phyloP scores from a whole-genome alignment of 495 filamentous ascomycete genomes.

The Xylaria palmicola region DNA sequence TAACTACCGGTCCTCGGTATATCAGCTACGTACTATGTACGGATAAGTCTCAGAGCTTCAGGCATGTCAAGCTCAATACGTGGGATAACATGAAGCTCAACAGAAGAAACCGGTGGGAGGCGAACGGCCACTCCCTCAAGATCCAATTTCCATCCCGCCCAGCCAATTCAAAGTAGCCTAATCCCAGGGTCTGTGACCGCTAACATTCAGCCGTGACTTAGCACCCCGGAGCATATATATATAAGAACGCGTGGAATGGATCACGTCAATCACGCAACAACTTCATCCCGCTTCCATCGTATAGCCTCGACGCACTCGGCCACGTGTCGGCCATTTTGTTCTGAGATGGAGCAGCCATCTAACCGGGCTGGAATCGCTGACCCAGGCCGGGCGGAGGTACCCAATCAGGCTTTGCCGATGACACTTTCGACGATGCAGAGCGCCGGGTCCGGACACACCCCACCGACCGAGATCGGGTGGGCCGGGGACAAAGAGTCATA shows the following conservation, averaged over 20 bases:
- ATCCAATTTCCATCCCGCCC: not conserved
- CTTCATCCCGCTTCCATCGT: not conserved
- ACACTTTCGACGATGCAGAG: not conserved
- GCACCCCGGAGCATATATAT: too few species aligned
- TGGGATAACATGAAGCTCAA: too few species aligned
- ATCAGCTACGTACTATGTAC: too few species aligned
- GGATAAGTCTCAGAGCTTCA: too few species aligned
- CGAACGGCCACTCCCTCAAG: not conserved
- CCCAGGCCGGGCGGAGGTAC: not conserved
- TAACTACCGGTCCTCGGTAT: too few species aligned
- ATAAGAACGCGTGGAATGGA: not conserved
- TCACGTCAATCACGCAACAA: not conserved
- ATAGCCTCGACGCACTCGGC: not conserved
- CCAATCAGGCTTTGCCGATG: constrained; percentile 5
- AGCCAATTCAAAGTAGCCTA: not conserved
- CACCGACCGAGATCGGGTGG: constrained; percentile 15
- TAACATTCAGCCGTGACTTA: not conserved
- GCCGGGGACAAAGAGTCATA: not conserved
- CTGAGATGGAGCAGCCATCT: too few species aligned
- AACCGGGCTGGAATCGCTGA: not conserved
- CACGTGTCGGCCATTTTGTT: not conserved
- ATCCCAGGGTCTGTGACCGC: not conserved
- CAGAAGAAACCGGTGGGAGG: not conserved
- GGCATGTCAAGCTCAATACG: too few species aligned
- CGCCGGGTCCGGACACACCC: constrained; percentile 12